Conservation (phyloP, 2,329 filamentous ascomycete genomes). For the Phialophora tarda region DNA sequence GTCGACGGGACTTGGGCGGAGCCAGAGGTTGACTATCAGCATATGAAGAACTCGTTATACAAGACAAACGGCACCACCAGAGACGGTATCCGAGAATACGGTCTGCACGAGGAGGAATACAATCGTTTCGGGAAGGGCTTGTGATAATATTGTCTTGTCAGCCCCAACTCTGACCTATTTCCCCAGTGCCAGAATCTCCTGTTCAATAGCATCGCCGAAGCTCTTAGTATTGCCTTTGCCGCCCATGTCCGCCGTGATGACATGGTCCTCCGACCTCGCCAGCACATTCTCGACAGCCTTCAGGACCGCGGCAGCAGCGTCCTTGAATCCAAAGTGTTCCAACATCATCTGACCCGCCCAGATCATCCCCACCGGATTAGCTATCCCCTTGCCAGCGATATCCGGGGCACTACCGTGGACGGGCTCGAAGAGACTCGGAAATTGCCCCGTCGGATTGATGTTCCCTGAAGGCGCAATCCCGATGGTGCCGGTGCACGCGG, state of each 20-base stretch:
- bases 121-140: conserved; percentile 16
- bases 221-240: conserved; percentile 94
- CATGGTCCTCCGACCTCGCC: conserved; percentile 77
- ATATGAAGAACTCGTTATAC: conserved; percentile 20
- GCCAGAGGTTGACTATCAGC: conserved; percentile 9
- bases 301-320: conserved; percentile 87
- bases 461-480: conserved; percentile 91
- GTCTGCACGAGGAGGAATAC: conserved; percentile 18
- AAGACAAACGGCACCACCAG: conserved; percentile 3
- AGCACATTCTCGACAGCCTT: conserved; percentile 93
- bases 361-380: conserved; percentile 95
- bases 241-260: conserved; percentile 83
- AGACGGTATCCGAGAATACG: conserved; percentile 16
- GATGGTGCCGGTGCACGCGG: conserved; percentile 86
- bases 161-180: not conserved
- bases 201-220: conserved; percentile 89
- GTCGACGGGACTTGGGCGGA: conserved; percentile 15
- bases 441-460: conserved; percentile 79
- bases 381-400: conserved; percentile 92
- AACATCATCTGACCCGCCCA: conserved; percentile 99
- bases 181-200: conserved; percentile 14
- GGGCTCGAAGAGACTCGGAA: conserved; percentile 74
- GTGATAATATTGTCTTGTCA: conserved; percentile 2
- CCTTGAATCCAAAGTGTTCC: conserved; percentile 73
- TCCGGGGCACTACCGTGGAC: conserved; percentile 97